A percentile compares a stretch with the other conserved stretches of the same genome.
These are phyloP conservation scores for Bullera alba DNA, from an alignment of 768 basidiomycete genomes.

Conservation along the genomic window DNA sequence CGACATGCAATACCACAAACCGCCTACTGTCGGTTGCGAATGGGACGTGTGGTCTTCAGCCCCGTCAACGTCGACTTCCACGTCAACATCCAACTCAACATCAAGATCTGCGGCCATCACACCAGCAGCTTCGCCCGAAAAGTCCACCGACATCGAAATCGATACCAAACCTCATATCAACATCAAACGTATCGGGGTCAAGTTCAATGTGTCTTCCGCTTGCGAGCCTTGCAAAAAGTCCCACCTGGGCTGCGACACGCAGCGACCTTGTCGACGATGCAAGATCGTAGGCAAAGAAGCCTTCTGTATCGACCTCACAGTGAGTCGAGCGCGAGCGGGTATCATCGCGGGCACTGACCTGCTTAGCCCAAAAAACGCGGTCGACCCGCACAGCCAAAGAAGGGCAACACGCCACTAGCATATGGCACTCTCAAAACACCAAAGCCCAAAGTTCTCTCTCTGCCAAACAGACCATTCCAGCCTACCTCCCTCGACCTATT, in stretches of 20 bases:
- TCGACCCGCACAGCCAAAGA: constrained; percentile 27
- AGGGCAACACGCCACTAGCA: not conserved
- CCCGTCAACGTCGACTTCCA: no score
- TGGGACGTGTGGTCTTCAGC: no score
- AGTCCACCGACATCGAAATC: no score
- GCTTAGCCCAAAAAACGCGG: constrained; percentile 39
- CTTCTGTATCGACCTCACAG: constrained; percentile 37
- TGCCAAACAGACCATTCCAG: not conserved
- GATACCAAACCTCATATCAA: not conserved
- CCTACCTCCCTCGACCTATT: constrained; percentile 14
- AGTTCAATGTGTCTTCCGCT: constrained; percentile 9
- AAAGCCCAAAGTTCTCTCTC: not conserved
- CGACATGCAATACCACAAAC: no score
- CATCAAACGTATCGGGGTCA: not conserved
- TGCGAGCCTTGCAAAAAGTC: constrained; percentile 39
- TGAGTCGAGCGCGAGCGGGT: constrained; percentile 12
- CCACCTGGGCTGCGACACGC: constrained; percentile 37
- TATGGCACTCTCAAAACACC: not conserved
- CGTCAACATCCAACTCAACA: no score
- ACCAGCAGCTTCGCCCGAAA: no score
- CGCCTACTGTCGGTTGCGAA: no score
- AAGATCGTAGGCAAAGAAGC: constrained; percentile 35
- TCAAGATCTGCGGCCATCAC: no score
- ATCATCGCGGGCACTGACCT: not conserved
- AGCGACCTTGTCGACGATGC: constrained; percentile 36